These are phyloP conservation scores for Xylaria scruposa DNA, from an alignment of 495 filamentous ascomycete genomes.

Conservation along the genomic window DNA sequence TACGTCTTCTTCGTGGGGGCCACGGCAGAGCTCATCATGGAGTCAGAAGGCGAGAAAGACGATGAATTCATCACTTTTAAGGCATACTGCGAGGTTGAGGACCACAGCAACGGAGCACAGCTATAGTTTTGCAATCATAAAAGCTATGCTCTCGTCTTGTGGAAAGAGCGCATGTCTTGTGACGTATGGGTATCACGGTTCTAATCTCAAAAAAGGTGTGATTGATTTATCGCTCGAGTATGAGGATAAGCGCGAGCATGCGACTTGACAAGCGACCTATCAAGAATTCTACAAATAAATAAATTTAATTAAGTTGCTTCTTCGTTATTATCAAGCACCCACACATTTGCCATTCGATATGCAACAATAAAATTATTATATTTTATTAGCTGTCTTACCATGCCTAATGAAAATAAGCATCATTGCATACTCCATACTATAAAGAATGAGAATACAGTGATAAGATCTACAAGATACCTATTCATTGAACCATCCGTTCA, in stretches of 20 bases:
- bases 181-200: neutral
- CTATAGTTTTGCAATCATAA: neutral
- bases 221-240: neutral
- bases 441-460: neutral
- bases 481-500: neutral
- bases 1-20: constrained; percentile 94
- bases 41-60: constrained; percentile 64
- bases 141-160: neutral
- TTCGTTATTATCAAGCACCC: neutral
- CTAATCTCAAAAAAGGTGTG: neutral
- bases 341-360: neutral
- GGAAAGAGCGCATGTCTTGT: neutral
- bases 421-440: too few relatives aligned
- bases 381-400: neutral
- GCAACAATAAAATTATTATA: neutral
- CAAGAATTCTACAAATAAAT: neutral
- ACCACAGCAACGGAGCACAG: constrained; percentile 38
- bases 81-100: constrained; percentile 87
- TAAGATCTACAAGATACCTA: neutral
- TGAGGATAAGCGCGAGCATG: neutral
- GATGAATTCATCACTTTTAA: constrained; percentile 87
- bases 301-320: neutral
- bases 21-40: constrained; percentile 80
- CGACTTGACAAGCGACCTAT: neutral
- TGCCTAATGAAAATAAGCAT: neutral